Evolutionary conservation across 2,329 filamentous ascomycete genomes (phyloP), one percentile per base, ranked within the genome.

Genomic region (Alternaria panax): DNA sequence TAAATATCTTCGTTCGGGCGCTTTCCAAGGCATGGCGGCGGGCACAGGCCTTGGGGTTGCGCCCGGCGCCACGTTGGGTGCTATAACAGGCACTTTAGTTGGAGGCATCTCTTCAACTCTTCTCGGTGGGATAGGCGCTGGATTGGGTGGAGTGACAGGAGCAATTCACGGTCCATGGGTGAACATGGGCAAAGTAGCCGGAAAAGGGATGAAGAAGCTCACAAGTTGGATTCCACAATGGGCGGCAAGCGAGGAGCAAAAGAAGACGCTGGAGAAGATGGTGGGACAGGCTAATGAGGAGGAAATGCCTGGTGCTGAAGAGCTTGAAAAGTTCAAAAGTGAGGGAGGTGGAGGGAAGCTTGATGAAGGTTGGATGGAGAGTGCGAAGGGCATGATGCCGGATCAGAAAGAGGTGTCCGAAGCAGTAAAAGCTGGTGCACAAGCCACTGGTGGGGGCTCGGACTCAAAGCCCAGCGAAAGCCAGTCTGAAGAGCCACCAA

Each of bases 1-100:
- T 51, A 68, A 64, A 16, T 70, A 70, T 53, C 54, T 69, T 18
- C 66, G 65, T 24, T 70, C 68, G 11, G 68, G 68, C 3, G 57
- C 68, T 0, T 70, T 69, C 25, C 68, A 70, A 22, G 68, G 68
- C n/a, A 64, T 68, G 63, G 65, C 66, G 7, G 60, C 66, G 22
- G 68, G 68, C 11, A 63, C 68, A 16, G 68, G 68, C 9, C 57
- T 70, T 16, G 68, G 68, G 24, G 62, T 67, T 7, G 66, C 65
- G 4, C 66, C 68, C 3, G 67, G 66, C 12, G 68, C 63, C 6
- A 62, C 63, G 3, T 34, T 70, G 9, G 68, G 68, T 32, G 59
- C 66, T 14, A 57, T 70, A 4, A 67, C 65, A 22, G 68, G 68
- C 1, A 67, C 68, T 7, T 28, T 70, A 16, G 63, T 70, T 1